phyloP scores from a whole-genome alignment of 1,284 basidiomycete genomes.

The Crucibulum parvulum region DNA sequence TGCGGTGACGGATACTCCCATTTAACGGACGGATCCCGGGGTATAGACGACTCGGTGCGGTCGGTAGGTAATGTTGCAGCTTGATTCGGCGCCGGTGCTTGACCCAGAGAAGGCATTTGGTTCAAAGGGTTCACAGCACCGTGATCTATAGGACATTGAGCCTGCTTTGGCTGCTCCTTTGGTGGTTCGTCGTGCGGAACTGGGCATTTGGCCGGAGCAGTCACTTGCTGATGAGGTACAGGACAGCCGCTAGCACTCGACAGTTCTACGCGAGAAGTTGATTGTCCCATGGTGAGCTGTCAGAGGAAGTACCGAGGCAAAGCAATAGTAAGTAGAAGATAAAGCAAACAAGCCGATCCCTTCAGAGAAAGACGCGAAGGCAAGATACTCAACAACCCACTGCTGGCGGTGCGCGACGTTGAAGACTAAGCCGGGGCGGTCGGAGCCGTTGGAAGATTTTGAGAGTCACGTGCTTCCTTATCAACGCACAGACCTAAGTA shows the following conservation, averaged over 20 bases:
- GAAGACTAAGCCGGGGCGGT: too few relatives aligned
- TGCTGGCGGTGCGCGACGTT: too few relatives aligned
- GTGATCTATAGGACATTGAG: conserved; percentile 58
- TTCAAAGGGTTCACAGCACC: conserved; percentile 80
- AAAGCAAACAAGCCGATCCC: too few relatives aligned
- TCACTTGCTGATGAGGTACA: conserved; percentile 22
- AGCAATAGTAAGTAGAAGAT: too few relatives aligned
- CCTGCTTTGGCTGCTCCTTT: conserved; percentile 28
- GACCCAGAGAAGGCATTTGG: conserved; percentile 87
- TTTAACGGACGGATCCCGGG: conserved; percentile 62
- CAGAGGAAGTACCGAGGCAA: too few relatives aligned
- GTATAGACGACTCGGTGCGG: conserved; percentile 86
- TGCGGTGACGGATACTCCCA: conserved; percentile 99
- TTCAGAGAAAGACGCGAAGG: too few relatives aligned
- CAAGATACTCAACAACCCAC: too few relatives aligned
- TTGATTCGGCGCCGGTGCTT: conserved; percentile 69
- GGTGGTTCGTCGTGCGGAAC: conserved; percentile 35
- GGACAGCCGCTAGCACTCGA: conserved; percentile 22
- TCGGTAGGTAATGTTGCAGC: conserved; percentile 72
- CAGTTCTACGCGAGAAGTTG: conserved; percentile 20
- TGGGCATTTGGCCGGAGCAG: conserved; percentile 32
- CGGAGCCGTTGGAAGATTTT: too few relatives aligned
- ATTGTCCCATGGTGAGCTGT: conserved; percentile 37
- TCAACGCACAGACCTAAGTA: too few relatives aligned
- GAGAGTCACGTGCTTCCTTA: too few relatives aligned